phyloP scores from a whole-genome alignment of 495 filamentous ascomycete species.

The Viridothelium virens region DNA sequence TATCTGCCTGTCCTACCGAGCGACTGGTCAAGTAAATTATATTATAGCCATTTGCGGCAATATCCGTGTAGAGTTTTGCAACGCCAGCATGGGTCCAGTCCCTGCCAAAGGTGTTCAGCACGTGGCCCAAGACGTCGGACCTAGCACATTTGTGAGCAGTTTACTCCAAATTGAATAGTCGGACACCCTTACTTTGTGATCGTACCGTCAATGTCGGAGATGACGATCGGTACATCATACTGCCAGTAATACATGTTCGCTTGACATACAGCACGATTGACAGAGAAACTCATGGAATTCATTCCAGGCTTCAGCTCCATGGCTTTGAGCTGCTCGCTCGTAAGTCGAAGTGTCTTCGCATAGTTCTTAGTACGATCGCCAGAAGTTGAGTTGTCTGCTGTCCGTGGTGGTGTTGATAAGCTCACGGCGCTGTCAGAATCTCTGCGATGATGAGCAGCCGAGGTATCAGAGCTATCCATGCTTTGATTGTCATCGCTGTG shows the following conservation, averaged over 20 bases:
- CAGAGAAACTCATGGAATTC: slow-evolving; percentile 91
- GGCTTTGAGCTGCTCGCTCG: slow-evolving; percentile 88
- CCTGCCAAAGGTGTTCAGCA: slow-evolving; percentile 93
- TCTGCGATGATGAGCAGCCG: slow-evolving; percentile 35
- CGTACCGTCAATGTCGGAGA: slow-evolving; percentile 97
- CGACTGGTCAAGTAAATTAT: slow-evolving; percentile 96
- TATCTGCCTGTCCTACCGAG: slow-evolving; percentile 88
- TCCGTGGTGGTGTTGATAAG: slow-evolving; percentile 64
- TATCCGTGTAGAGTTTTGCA: slow-evolving; percentile 94
- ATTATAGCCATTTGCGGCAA: slow-evolving; percentile 93
- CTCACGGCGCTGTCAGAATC: slow-evolving; percentile 49
- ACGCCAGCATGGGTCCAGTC: slow-evolving; percentile 98
- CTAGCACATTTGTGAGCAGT: slow-evolving; percentile 25
- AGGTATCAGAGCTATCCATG: slow-evolving; percentile 29
- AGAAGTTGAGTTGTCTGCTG: slow-evolving; percentile 37
- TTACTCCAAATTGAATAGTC: not conserved
- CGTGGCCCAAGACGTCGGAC: slow-evolving; percentile 93
- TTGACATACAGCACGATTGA: slow-evolving; percentile 85
- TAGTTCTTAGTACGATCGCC: slow-evolving; percentile 75
- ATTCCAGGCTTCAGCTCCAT: slow-evolving; percentile 72
- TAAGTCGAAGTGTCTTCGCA: slow-evolving; percentile 93
- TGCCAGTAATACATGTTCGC: slow-evolving; percentile 92
- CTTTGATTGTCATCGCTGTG: slow-evolving; percentile 66
- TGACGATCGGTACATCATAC: slow-evolving; percentile 83
- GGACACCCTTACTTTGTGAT: slow-evolving; percentile 68